Base-by-base conservation (phyloP, 2,329 filamentous ascomycete genomes). In the Diaporthe aspalathi region DNA sequence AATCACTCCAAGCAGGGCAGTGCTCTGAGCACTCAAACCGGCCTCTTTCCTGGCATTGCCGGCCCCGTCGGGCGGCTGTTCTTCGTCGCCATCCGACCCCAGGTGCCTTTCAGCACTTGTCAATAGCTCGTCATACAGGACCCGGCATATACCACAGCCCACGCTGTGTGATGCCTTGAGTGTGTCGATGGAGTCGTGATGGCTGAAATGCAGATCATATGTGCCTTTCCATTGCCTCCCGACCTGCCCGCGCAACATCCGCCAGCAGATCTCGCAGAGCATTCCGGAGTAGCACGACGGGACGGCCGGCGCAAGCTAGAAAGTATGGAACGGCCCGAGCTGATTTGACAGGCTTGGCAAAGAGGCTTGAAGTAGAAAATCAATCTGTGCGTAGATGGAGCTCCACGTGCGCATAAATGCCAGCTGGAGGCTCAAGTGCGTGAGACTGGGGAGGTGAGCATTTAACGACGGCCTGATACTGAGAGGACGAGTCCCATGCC, bases 181-280 rank as follows among this genome's bases (percentile, higher is more conserved):
- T 17, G 27, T n/a, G 9, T 17, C 5, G 20, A 29, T 11, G 2
- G 38, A 35, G 27, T 57, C 43, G 20, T 68, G 66, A 12, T 68
- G 66, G 20, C 35, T 22, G 66, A 60, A 68, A 45, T 60, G 29
- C 4, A 68, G 20, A 8, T 29, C 53, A 14, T 60, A 40, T 3
- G 53, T 49, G 7, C 53, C 66, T 57, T 24, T 68, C 66, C 66
- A 68, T 8, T 47, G 22, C 11, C 29, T 49, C 8, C 66, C 52
- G 20, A 49, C 32, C 20, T 68, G 66, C 8, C 53, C 40, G 3
- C 66, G 11, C 17, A 68, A n/a, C 66, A 68, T 68, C n/a, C 29
- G 20, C 66, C 66, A 68, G 29, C 66, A 68, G 3, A 35, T 17
- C 7, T 50, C 6, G 17, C 66, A 68, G 5, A 68, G 52, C 66